phyloP scores from a whole-genome alignment of 176 grass and related monocot genomes.

The Puccinellia tenuiflora region DNA sequence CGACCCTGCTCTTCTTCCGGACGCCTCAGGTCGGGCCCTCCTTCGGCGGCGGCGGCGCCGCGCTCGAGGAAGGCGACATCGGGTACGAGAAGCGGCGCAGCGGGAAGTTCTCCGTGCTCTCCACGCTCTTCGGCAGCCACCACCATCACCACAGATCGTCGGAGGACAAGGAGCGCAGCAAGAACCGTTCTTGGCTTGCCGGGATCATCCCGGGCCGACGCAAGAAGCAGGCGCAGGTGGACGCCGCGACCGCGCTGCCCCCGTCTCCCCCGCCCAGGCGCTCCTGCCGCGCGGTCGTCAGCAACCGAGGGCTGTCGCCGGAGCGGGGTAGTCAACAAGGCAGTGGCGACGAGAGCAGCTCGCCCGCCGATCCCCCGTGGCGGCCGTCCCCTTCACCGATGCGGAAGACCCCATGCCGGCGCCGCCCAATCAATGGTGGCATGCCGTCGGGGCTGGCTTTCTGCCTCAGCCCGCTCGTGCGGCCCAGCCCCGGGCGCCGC shows the following conservation, averaged over 20 bases:
- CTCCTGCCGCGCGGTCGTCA: conserved; percentile 40
- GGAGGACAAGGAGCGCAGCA: conserved; percentile 31
- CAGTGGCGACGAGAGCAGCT: conserved; percentile 39
- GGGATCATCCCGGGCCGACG: conserved; percentile 46
- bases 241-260: not conserved
- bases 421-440: conserved; percentile 14
- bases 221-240: conserved; percentile 27
- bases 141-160: conserved; percentile 18
- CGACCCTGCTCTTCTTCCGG: conserved; percentile 67
- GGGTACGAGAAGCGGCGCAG: conserved; percentile 32
- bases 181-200: conserved; percentile 62
- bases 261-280: conserved; percentile 2
- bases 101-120: conserved; percentile 56
- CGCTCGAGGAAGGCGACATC: conserved; percentile 41
- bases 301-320: conserved; percentile 61
- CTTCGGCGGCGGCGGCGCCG: conserved; percentile 10
- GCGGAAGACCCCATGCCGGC: conserved; percentile 36
- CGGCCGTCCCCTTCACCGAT: conserved; percentile 59
- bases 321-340: conserved; percentile 8
- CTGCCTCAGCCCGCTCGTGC: conserved; percentile 84
- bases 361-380: conserved; percentile 41
- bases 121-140: conserved; percentile 54
- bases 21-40: conserved; percentile 76
- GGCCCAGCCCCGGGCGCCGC: conserved; percentile 53
- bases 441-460: conserved; percentile 55